Evolutionary conservation across 306 rosid genomes (phyloP).

Genomic region (Cicer bijugum): DNA sequence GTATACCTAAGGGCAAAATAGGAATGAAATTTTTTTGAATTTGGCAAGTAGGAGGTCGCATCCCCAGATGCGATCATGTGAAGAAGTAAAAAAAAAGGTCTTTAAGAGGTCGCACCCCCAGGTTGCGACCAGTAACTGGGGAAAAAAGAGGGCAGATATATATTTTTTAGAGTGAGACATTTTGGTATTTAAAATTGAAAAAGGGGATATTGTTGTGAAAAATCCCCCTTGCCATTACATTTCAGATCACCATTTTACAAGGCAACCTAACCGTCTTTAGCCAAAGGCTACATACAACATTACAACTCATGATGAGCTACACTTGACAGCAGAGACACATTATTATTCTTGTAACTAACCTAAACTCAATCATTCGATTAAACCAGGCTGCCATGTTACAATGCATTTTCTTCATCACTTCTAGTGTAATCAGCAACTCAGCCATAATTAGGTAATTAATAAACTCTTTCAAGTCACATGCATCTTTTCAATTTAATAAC

Average conservation of each 20-base stretch:
- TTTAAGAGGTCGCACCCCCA: too few species aligned
- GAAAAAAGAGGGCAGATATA: too few species aligned
- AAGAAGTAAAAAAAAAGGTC: too few species aligned
- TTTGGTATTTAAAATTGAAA: too few species aligned
- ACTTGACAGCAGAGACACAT: constrained; percentile 5
- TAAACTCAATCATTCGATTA: background rate
- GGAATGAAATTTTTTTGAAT: too few species aligned
- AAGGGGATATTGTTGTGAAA: too few species aligned
- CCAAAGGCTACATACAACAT: background rate
- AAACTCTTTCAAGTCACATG: constrained; percentile 9
- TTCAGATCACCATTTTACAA: constrained; percentile 5
- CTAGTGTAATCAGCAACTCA: constrained; percentile 37
- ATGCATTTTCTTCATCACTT: constrained; percentile 31
- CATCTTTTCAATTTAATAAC: background rate
- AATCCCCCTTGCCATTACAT: background rate
- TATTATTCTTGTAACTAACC: background rate
- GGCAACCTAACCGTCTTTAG: background rate
- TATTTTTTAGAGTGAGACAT: too few species aligned
- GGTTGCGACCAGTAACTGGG: too few species aligned
- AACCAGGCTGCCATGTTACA: background rate
- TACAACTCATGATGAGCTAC: constrained; percentile 37
- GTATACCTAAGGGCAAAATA: too few species aligned
- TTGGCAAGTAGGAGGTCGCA: too few species aligned
- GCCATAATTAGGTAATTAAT: background rate
- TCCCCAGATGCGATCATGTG: too few species aligned